Evolutionary conservation across 768 basidiomycete genomes (phyloP).

Genomic region (Dendrothele bispora): DNA sequence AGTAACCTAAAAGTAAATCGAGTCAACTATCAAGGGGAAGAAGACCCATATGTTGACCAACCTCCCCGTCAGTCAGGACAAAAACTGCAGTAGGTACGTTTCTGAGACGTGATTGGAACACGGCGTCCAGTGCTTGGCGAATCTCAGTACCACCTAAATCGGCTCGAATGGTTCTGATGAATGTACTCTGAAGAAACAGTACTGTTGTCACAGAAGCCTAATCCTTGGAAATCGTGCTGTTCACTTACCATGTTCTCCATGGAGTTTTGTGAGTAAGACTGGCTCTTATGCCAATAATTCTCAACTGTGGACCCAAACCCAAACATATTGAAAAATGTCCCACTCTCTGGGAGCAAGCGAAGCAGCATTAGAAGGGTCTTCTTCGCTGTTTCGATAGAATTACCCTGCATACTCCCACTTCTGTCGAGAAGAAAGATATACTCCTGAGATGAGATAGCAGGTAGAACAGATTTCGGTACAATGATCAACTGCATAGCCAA

Average conservation of each 20-base stretch:
- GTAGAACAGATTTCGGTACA: conserved; percentile 51
- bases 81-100: conserved; percentile 49
- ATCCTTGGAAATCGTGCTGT: too few species aligned
- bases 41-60: conserved; percentile 18
- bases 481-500: conserved; percentile 54
- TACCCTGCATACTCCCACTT: conserved; percentile 50
- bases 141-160: conserved; percentile 56
- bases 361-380: conserved; percentile 46
- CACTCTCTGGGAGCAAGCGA: conserved; percentile 41
- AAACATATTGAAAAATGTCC: conserved; percentile 56
- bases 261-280: conserved; percentile 27
- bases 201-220: too few species aligned
- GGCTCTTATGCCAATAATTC: conserved; percentile 36
- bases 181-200: too few species aligned
- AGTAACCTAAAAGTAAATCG: conserved; percentile 13
- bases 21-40: background rate
- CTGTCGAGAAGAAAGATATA: conserved; percentile 64
- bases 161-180: too few species aligned
- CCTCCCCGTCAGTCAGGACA: conserved; percentile 59
- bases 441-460: conserved; percentile 45
- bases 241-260: conserved; percentile 41
- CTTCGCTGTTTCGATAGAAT: conserved; percentile 47
- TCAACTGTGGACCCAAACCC: conserved; percentile 41
- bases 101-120: conserved; percentile 32
- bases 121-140: conserved; percentile 34